These are phyloP conservation scores for Zymoseptoria ardabiliae DNA, from an alignment of 2,329 filamentous ascomycete genomes.

Conservation along the genomic window DNA sequence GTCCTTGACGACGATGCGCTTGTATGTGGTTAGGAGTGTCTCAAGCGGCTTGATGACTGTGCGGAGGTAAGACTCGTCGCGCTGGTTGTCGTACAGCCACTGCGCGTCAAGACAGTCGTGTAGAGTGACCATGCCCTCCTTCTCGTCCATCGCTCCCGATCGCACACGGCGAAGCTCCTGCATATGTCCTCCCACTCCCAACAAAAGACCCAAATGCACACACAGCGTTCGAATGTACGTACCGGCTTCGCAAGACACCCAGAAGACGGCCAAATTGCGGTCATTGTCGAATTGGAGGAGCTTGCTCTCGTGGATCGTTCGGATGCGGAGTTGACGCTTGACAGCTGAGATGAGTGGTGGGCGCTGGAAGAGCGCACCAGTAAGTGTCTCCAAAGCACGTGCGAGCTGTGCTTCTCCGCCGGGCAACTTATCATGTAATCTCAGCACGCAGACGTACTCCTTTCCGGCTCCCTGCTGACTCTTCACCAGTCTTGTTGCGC, in stretches of 20 bases:
- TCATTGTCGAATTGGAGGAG: conserved; percentile 96
- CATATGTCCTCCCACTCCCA: conserved; percentile 92
- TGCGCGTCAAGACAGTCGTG: conserved; percentile 95
- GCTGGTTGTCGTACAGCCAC: conserved; percentile 91
- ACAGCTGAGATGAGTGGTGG: conserved; percentile 96
- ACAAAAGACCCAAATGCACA: conserved; percentile 74
- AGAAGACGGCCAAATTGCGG: conserved; percentile 93
- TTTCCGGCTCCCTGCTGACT: conserved; percentile 98
- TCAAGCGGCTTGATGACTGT: conserved; percentile 88
- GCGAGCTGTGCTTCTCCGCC: conserved; percentile 90
- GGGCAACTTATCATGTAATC: conserved; percentile 89
- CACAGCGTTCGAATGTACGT: conserved; percentile 98
- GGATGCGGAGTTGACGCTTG: conserved; percentile 96
- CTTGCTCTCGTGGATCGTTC: conserved; percentile 96
- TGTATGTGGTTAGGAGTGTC: conserved; percentile 85
- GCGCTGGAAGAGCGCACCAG: conserved; percentile 92
- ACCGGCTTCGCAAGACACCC: conserved; percentile 97
- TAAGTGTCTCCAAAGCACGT: conserved; percentile 89
- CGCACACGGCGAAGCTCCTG: conserved; percentile 93
- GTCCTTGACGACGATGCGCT: conserved; percentile 96
- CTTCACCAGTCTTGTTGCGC: conserved; percentile 95
- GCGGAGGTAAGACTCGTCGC: conserved; percentile 87
- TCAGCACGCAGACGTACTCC: conserved; percentile 94
- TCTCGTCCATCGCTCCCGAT: conserved; percentile 91
- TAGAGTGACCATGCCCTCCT: conserved; percentile 79